Evolutionary conservation across 352 stramenopile genomes (phyloP).

Genomic region (Globisporangium iwayamae): DNA sequence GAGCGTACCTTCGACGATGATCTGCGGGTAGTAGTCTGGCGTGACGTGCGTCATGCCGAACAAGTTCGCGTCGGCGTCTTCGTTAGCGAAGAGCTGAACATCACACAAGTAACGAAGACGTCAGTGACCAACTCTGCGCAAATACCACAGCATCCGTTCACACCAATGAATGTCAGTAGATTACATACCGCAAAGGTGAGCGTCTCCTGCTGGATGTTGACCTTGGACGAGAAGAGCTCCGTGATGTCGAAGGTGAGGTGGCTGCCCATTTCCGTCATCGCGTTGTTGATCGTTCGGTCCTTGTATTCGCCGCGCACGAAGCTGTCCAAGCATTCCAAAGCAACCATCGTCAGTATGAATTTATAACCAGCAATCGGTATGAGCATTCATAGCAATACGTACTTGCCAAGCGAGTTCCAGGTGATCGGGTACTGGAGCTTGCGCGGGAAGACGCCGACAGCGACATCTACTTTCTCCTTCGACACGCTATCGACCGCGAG

Average conservation of each 20-base stretch:
- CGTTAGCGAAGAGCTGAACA: slow-evolving; percentile 40
- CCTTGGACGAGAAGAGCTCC: slow-evolving; percentile 53
- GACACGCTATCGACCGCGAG: slow-evolving; percentile 62
- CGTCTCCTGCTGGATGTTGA: slow-evolving; percentile 40
- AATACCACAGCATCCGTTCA: background rate
- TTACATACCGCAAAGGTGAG: slow-evolving; percentile 51
- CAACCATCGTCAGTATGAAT: background rate
- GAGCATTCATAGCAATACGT: slow-evolving; percentile 13
- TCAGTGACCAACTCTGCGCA: background rate
- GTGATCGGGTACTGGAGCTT: slow-evolving; percentile 56
- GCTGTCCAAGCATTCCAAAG: slow-evolving; percentile 9
- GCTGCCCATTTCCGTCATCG: slow-evolving; percentile 44
- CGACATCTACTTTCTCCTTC: slow-evolving; percentile 45
- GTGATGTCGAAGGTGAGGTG: slow-evolving; percentile 81
- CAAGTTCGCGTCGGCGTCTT: slow-evolving; percentile 48
- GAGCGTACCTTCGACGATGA: slow-evolving; percentile 61
- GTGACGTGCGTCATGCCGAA: slow-evolving; percentile 57
- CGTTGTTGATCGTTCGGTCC: slow-evolving; percentile 54
- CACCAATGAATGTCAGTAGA: background rate
- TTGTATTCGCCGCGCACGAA: slow-evolving; percentile 35
- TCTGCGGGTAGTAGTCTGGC: slow-evolving; percentile 71
- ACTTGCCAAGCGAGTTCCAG: slow-evolving; percentile 52
- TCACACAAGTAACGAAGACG: background rate
- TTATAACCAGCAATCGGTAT: background rate
- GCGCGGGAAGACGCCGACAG: slow-evolving; percentile 36